These are phyloP conservation scores for Ilex paraguariensis DNA, from an alignment of 305 asterid species.

Conservation along the genomic window DNA sequence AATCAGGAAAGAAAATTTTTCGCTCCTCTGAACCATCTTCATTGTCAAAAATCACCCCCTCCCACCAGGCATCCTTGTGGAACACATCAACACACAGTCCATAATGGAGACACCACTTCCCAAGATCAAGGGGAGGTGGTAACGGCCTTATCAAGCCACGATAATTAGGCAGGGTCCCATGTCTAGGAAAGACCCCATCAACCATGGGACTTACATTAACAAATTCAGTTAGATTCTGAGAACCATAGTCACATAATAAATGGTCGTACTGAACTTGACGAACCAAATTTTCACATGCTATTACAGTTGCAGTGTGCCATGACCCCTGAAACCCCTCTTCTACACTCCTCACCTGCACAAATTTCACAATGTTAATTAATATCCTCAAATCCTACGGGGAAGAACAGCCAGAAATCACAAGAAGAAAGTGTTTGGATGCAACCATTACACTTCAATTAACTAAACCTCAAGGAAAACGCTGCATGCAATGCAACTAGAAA, in stretches of 20 bases:
- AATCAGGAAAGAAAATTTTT: conserved; percentile 74
- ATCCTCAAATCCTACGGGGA: conserved; percentile 2
- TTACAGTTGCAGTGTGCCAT: conserved; percentile 69
- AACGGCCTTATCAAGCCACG: conserved; percentile 75
- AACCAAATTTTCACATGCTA: conserved; percentile 15
- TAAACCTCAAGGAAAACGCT: neutral
- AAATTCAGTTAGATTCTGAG: conserved; percentile 34
- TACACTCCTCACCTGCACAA: conserved; percentile 70
- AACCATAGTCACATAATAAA: conserved; percentile 45
- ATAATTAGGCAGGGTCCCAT: conserved; percentile 7
- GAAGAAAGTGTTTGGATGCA: neutral
- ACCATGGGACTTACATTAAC: conserved; percentile 46
- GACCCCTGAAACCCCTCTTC: conserved; percentile 90
- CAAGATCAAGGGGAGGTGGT: conserved; percentile 31
- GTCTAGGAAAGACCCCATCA: conserved; percentile 33
- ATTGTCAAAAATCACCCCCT: conserved; percentile 79
- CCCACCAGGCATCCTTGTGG: conserved; percentile 85
- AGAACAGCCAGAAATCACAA: conserved; percentile 1
- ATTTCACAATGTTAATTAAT: conserved; percentile 8
- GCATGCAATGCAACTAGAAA: neutral
- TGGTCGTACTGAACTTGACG: conserved; percentile 56
- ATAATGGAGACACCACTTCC: conserved; percentile 34
- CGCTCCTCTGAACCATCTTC: conserved; percentile 45
- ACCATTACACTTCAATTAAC: conserved; percentile 1
- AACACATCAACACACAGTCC: conserved; percentile 74